These are phyloP conservation scores for Murraya koenigii DNA, from an alignment of 345 rosid species.

Conservation along the genomic window DNA sequence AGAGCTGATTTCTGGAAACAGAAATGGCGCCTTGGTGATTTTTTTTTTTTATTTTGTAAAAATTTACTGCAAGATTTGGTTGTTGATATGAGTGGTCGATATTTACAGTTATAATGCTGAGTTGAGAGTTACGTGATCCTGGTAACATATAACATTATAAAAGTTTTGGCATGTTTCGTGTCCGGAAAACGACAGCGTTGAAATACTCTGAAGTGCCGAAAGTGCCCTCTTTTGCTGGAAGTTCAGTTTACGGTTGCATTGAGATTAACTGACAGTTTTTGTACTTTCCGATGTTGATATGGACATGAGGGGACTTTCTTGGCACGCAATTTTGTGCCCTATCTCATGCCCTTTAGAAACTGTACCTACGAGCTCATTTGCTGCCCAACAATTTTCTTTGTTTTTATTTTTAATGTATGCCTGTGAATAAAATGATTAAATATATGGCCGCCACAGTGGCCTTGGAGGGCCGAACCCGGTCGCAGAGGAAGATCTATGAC, in stretches of 20 bases:
- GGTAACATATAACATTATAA: too few species aligned
- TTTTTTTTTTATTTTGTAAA: not conserved
- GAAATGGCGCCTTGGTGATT: slow-evolving; percentile 34
- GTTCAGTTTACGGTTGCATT: not conserved
- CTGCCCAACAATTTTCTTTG: not conserved
- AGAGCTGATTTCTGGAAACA: slow-evolving; percentile 15
- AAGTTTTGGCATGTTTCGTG: not conserved
- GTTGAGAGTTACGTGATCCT: slow-evolving; percentile 1
- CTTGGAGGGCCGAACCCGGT: too few species aligned
- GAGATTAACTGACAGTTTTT: not conserved
- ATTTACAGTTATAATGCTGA: slow-evolving; percentile 18
- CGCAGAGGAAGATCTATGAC: too few species aligned
- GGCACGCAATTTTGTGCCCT: slow-evolving; percentile 16
- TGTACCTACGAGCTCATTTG: not conserved
- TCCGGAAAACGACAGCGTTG: not conserved
- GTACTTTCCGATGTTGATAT: not conserved
- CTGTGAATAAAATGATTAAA: too few species aligned
- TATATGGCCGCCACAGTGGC: too few species aligned
- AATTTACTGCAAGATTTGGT: not conserved
- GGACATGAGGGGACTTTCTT: not conserved
- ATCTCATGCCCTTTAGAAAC: not conserved
- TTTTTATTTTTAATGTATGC: not conserved
- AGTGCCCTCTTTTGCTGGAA: slow-evolving; percentile 7
- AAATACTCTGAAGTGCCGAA: not conserved
- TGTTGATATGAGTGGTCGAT: slow-evolving; percentile 46